Base-by-base conservation (phyloP, 495 filamentous ascomycete species). In the Annulohypoxylon stygium region DNA sequence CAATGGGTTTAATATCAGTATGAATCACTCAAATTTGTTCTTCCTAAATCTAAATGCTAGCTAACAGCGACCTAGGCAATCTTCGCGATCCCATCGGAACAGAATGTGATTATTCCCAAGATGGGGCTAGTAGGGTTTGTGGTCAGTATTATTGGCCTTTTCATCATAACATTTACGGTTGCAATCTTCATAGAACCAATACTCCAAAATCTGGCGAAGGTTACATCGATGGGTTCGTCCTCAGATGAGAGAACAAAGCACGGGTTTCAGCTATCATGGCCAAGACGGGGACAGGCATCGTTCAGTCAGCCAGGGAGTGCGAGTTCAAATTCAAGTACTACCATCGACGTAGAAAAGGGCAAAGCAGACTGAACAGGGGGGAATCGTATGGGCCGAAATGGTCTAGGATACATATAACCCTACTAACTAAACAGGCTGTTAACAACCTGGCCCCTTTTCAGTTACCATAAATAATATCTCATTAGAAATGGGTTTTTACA, bases 1-100 rank as follows among this genome's bases (percentile, higher is more conserved):
- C 75, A 9, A 37, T 75, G 23, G 61, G 69, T 8, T 67, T 73
- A 14, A 69, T 78, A 16, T 67, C 69, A 2, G 75, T 67, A 18
- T n/a, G 11, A 20, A 34, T 5, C 16, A 5, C 20, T 12, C 30
- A 0, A 51, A 18, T 20, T 0, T 51, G 8, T 18, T 14, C 11
- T 1, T 39, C 4, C n/a, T n/a, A n/a, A n/a, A n/a, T n/a, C n/a
- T n/a, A 30, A 30, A 30, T 20, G 23, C 16, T 41, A 63, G 4
- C 48, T 53, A 1, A 54, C 36, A 37, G 26, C 9, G 16, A 48
- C 18, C n/a, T 16, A 64, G 61, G 61, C 47, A 7, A 64, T 64
- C 3, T 67, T 67, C 20, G 30, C 34, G 12, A 67, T 67, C 39
- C 55, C 65, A 16, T 58, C 65, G 2, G 65, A 67, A 4, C 65